Conservation (phyloP, 192 early-diverging fungal species). For the Coemansia sp. region DNA sequence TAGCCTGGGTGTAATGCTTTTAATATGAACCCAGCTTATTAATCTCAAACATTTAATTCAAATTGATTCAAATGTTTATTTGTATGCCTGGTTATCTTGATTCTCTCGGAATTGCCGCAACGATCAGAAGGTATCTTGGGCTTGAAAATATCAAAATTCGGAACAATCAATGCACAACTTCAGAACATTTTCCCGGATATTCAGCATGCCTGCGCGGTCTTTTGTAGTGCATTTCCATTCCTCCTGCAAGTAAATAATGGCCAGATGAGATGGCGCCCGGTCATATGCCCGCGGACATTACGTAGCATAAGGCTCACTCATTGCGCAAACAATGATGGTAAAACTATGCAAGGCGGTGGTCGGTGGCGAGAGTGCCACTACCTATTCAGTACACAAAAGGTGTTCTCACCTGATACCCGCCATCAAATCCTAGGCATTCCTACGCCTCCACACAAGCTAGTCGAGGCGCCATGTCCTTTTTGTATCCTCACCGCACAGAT, state of each 20-base stretch:
- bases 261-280: neutral
- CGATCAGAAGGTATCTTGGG: neutral
- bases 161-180: neutral
- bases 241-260: neutral
- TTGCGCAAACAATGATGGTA: neutral
- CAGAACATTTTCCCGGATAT: neutral
- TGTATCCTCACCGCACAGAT: no score
- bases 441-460: no score
- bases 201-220: neutral
- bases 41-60: slow-evolving; percentile 3
- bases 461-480: no score
- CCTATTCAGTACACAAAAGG: no score
- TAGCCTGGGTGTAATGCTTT: neutral
- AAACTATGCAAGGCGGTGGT: no score
- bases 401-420: no score
- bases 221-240: neutral
- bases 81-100: neutral
- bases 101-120: neutral
- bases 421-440: no score
- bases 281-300: neutral
- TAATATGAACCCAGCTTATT: neutral
- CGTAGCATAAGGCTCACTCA: neutral
- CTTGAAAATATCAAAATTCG: neutral
- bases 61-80: neutral
- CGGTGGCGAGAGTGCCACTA: no score